phyloP scores from a whole-genome alignment of 768 basidiomycete genomes.

The Crucibulum laeve region DNA sequence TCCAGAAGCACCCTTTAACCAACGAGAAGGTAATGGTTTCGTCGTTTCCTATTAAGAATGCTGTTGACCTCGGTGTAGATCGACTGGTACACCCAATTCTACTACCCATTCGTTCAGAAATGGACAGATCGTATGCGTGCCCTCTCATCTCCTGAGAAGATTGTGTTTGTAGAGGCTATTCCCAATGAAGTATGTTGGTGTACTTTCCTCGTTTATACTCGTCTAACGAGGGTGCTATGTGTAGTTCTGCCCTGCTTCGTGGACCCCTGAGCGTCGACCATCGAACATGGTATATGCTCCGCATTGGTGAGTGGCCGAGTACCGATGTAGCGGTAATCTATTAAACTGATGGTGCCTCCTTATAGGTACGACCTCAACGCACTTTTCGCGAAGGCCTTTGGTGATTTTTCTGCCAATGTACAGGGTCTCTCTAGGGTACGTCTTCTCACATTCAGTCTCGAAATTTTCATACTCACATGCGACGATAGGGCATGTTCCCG shows the following conservation, averaged over 20 bases:
- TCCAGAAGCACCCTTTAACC: slow-evolving; percentile 61
- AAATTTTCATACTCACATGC: neutral
- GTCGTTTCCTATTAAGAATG: neutral
- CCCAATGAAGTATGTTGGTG: slow-evolving; percentile 76
- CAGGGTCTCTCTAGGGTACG: slow-evolving; percentile 85
- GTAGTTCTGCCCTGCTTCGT: slow-evolving; percentile 77
- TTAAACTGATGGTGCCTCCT: neutral
- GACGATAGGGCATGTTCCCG: slow-evolving; percentile 78
- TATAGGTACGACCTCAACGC: slow-evolving; percentile 88
- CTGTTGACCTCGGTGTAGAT: slow-evolving; percentile 35
- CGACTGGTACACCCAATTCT: slow-evolving; percentile 86
- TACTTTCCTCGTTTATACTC: neutral
- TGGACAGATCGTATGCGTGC: slow-evolving; percentile 63
- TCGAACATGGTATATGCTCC: slow-evolving; percentile 31
- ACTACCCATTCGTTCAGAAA: slow-evolving; percentile 67
- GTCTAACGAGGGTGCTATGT: slow-evolving; percentile 4
- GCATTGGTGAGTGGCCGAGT: slow-evolving; percentile 22
- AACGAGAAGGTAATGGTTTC: slow-evolving; percentile 47
- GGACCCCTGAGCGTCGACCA: slow-evolving; percentile 54
- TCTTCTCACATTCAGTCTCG: slow-evolving; percentile 1
- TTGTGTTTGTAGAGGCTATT: slow-evolving; percentile 79
- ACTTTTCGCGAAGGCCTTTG: slow-evolving; percentile 80
- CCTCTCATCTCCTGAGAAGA: slow-evolving; percentile 44
- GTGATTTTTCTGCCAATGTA: slow-evolving; percentile 87
- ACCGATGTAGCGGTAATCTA: neutral